phyloP scores from a whole-genome alignment of 2,329 filamentous ascomycete genomes.

The Xylariales sp. region DNA sequence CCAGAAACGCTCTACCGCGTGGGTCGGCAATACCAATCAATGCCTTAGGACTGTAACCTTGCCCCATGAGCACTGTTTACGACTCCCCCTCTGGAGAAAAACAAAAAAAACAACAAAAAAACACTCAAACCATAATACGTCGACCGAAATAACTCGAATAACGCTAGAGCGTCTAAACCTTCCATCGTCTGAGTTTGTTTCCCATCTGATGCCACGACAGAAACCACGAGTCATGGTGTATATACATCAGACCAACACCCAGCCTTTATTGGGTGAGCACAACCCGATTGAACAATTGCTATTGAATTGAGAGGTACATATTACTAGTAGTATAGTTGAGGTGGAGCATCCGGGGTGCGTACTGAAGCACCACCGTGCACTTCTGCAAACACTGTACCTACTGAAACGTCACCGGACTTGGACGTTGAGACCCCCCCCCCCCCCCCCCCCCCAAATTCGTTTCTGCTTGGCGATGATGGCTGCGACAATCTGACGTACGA shows the following conservation, averaged over 20 bases:
- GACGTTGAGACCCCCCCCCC: constrained; percentile 26
- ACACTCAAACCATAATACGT: background rate
- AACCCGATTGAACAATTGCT: constrained; percentile 6
- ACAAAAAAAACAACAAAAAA: background rate
- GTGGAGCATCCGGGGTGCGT: constrained; percentile 36
- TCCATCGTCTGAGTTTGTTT: constrained; percentile 9
- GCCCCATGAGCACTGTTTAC: constrained; percentile 21
- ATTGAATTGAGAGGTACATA: background rate
- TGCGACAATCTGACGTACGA: constrained; percentile 18
- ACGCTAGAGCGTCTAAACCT: background rate
- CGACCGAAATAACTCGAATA: background rate
- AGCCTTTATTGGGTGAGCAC: constrained; percentile 21
- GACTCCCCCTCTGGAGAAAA: constrained; percentile 6
- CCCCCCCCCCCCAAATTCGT: constrained; percentile 24
- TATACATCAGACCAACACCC: background rate
- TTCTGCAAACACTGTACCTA: constrained; percentile 30
- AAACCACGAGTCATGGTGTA: constrained; percentile 19
- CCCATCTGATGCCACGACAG: constrained; percentile 12
- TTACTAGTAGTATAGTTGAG: constrained; percentile 14
- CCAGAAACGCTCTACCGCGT: constrained; percentile 46
- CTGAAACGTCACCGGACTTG: constrained; percentile 37
- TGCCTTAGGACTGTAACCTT: constrained; percentile 28
- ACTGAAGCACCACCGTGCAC: constrained; percentile 20
- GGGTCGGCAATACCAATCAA: constrained; percentile 40
- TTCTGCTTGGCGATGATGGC: constrained; percentile 31